phyloP scores from a whole-genome alignment of 306 rosid species.

The Cucumis melo region DNA sequence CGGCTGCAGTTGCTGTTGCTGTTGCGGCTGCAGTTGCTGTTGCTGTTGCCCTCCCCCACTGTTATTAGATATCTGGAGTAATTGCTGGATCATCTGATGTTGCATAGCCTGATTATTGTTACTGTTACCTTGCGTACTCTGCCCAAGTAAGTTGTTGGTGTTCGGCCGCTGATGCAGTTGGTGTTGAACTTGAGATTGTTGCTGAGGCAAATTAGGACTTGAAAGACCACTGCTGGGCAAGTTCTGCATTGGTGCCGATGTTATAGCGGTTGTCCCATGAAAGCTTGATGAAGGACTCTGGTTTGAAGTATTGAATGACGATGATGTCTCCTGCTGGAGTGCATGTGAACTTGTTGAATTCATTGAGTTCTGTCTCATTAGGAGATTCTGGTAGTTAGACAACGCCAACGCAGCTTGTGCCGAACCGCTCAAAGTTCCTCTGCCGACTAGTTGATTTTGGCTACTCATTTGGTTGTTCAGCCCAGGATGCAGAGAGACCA shows the following conservation, averaged over 20 bases:
- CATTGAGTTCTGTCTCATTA: constrained; percentile 64
- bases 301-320: constrained; percentile 53
- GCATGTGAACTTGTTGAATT: constrained; percentile 53
- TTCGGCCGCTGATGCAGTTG: constrained; percentile 52
- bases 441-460: constrained; percentile 37
- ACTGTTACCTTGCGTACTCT: background rate
- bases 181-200: constrained; percentile 17
- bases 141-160: constrained; percentile 33
- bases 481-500: constrained; percentile 66
- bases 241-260: constrained; percentile 56
- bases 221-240: constrained; percentile 48
- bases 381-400: constrained; percentile 58
- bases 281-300: constrained; percentile 61
- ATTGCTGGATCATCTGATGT: constrained; percentile 72
- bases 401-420: constrained; percentile 70
- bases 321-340: constrained; percentile 55
- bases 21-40: too few relatives aligned
- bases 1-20: too few relatives aligned
- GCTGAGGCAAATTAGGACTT: constrained; percentile 40
- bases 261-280: constrained; percentile 44
- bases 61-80: constrained; percentile 48
- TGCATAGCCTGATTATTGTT: constrained; percentile 47
- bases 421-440: constrained; percentile 61
- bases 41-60: constrained; percentile 36
- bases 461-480: constrained; percentile 46